Percentiles rank a stretch among this genome's conserved stretches.
These are phyloP conservation scores for Candida mesenterica DNA, from an alignment of 1,139 yeast species.

Conservation along the genomic window DNA sequence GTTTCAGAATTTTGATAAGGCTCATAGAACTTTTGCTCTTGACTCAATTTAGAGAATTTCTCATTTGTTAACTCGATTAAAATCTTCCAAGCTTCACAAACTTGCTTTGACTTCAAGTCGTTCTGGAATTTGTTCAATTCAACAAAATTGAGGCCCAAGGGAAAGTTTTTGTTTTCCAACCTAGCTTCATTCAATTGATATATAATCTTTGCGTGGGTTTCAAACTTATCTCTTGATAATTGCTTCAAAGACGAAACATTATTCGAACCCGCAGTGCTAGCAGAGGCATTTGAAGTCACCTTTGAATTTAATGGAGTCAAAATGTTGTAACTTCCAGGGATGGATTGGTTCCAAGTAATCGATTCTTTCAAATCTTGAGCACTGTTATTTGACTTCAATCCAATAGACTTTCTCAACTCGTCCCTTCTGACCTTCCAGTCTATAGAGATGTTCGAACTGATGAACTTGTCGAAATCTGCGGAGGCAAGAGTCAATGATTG, in stretches of 20 bases:
- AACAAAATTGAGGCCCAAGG: slow-evolving; percentile 52
- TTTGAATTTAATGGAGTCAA: slow-evolving; percentile 32
- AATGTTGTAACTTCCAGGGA: slow-evolving; percentile 34
- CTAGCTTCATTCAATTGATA: slow-evolving; percentile 70
- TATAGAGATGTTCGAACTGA: slow-evolving; percentile 67
- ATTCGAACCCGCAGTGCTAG: background rate
- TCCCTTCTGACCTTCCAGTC: slow-evolving; percentile 84
- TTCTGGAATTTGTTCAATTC: slow-evolving; percentile 50
- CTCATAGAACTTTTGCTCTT: slow-evolving; percentile 48
- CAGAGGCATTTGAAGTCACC: slow-evolving; percentile 1
- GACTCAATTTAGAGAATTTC: slow-evolving; percentile 31
- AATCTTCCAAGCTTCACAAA: slow-evolving; percentile 65
- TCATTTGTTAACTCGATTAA: slow-evolving; percentile 45
- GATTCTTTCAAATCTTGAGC: slow-evolving; percentile 20
- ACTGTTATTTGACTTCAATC: slow-evolving; percentile 28
- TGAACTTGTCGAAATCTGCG: slow-evolving; percentile 75
- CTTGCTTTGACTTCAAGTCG: slow-evolving; percentile 60
- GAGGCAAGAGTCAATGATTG: slow-evolving; percentile 74
- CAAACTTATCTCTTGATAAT: slow-evolving; percentile 59
- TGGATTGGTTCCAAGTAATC: slow-evolving; percentile 38
- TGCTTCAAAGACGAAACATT: slow-evolving; percentile 26
- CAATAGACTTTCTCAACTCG: slow-evolving; percentile 68
- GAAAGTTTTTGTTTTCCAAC: slow-evolving; percentile 47
- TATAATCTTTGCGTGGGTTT: slow-evolving; percentile 68
- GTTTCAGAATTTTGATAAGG: slow-evolving; percentile 25